Evolutionary conservation across 2,329 filamentous ascomycete species (phyloP).

Genomic region (Cordyceps cicadae): DNA sequence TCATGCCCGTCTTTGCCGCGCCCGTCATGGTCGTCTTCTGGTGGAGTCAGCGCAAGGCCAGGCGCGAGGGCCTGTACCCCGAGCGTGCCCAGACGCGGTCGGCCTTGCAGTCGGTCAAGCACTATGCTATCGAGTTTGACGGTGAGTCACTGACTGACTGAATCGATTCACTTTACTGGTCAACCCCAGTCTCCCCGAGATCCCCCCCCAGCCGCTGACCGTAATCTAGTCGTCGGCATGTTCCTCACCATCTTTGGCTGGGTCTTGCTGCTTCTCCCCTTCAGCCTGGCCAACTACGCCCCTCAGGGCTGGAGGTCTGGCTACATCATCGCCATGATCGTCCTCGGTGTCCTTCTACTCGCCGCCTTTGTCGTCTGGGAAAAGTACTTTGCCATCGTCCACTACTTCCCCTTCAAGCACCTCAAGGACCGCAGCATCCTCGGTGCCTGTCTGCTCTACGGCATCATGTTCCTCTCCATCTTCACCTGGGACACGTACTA

Average conservation of each 20-base stretch:
- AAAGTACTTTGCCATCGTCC: conserved; percentile 44
- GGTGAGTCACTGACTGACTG: too few species aligned
- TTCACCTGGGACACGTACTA: conserved; percentile 43
- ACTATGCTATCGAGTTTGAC: conserved; percentile 54
- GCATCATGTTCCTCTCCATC: conserved; percentile 32
- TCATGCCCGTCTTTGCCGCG: conserved; percentile 41
- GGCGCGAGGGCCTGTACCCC: conserved; percentile 38
- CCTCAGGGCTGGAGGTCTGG: conserved; percentile 32
- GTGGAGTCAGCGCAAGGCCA: conserved; percentile 37
- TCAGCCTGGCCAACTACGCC: conserved; percentile 29
- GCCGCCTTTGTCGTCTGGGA: conserved; percentile 48
- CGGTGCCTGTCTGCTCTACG: conserved; percentile 34
- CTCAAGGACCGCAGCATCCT: conserved; percentile 42
- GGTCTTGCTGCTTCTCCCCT: conserved; percentile 45
- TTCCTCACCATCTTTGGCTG: conserved; percentile 43
- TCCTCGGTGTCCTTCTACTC: conserved; percentile 42
- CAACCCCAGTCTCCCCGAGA: background rate
- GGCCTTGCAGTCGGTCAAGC: conserved; percentile 34
- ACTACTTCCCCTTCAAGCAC: conserved; percentile 48
- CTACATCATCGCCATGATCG: conserved; percentile 38
- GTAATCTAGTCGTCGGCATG: conserved; percentile 34
- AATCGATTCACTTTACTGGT: background rate
- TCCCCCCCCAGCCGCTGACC: background rate
- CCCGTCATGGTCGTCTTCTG: conserved; percentile 29
- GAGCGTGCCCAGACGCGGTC: conserved; percentile 37